A percentile compares a stretch with the other conserved stretches of the same genome.
These are phyloP conservation scores for Strobilomyces confusus DNA, from an alignment of 768 basidiomycete genomes.

Conservation along the genomic window DNA sequence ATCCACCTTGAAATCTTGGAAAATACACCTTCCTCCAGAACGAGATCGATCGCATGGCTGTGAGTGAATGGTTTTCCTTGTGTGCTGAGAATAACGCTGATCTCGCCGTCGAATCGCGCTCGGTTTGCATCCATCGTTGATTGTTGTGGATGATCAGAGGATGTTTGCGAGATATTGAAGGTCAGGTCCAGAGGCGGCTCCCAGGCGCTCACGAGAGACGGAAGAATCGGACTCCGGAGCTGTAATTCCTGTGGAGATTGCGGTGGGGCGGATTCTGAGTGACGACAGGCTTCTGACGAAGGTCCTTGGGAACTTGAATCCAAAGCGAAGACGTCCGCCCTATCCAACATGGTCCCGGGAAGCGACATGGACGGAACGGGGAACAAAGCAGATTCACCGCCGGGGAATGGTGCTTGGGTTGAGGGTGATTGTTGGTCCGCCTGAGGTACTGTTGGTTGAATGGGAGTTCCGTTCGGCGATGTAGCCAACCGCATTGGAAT, in stretches of 20 bases:
- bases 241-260: neutral
- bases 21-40: conserved; percentile 28
- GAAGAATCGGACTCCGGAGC: conserved; percentile 7
- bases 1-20: conserved; percentile 35
- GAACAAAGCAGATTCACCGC: neutral
- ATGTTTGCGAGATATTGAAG: conserved; percentile 11
- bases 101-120: conserved; percentile 16
- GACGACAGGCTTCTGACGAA: neutral
- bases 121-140: neutral
- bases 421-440: neutral
- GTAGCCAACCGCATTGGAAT: neutral
- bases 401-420: neutral
- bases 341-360: neutral
- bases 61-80: conserved; percentile 20
- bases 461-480: neutral
- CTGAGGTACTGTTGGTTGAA: neutral
- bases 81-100: conserved; percentile 15
- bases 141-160: neutral
- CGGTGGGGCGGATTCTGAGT: neutral
- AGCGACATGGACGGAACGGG: neutral
- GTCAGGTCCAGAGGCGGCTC: conserved; percentile 16
- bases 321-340: neutral
- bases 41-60: conserved; percentile 24
- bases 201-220: conserved; percentile 8
- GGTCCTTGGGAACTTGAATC: neutral